Base-by-base conservation (phyloP, 495 filamentous ascomycete species). In the Penicillium odoratum region DNA sequence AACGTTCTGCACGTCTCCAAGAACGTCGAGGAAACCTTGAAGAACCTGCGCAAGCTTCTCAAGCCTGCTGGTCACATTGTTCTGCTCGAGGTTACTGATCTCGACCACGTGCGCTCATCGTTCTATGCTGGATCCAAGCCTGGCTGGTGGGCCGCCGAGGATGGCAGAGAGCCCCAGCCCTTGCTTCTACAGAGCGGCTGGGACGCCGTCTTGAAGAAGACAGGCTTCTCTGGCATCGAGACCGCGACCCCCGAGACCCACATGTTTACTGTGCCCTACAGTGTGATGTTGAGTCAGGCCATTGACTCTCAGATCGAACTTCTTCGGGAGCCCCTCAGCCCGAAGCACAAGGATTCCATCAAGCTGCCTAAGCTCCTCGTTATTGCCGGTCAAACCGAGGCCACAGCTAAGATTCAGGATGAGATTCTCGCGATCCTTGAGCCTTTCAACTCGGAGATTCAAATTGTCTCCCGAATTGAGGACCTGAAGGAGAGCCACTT, bases 11-110 rank as follows among this genome's bases (percentile, higher is more conserved):
- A 47, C 44, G 44, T 29, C 8, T 26, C 44, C 9, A 25, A 29
- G 18, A 29, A 47, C 21, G 4, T 47, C 8, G 44, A 29, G 9
- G 26, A 25, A 6, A 47, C 44, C 3, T 47, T 47, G 44, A 25
- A 47, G 26, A 26, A 47, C 11, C 21, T 29, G 8, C 18, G 44
- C 18, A 26, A 25, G 18, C 44, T 47, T 25, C 26, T 47, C 8
- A 55, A 55, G 30, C 53, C 61, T 78, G 11, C 16, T 78, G 33
- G 44, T 13, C 46, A 40, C 46, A 34, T 49, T 21, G 46, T 42
- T 0, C 21, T 83, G 2, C 47, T 73, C 0, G 82, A 84, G 58
- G 44, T 80, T 4, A 78, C 74, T 0, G 59, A 70, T 30, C 61
- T 64, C 16, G 65, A 59, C 5, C 31, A 62, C 71, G 11, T 68